Evolutionary conservation across 371 early-diverging fungal species (phyloP), one percentile per base, ranked within the genome.

Genomic region (Mucor circinelloides): DNA sequence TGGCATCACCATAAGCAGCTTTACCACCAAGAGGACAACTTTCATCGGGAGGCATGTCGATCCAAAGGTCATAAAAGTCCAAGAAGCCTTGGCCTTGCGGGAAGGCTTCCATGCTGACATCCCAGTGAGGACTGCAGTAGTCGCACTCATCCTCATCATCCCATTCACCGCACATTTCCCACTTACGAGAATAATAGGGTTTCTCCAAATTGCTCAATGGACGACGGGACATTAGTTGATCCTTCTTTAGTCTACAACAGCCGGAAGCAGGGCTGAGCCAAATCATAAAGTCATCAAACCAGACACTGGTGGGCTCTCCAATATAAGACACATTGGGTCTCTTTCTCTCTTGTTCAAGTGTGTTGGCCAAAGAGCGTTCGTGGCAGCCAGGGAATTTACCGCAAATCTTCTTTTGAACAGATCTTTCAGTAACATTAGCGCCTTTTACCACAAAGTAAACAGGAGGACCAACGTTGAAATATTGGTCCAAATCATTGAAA

Each of bases 391-490:
- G 72, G 64, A 91, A 89, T 40, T 89, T 76, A 27, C 89, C 91
- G 67, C 93, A 91, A 8, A 91, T 67, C 40, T 86, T 78, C 50
- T 85, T 74, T 56, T 90, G 89, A 8, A 80, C 85, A 2, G 68
- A 50, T 6, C 72, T 70, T n/a, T 79, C 73, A 0, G 87, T 89
- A 8, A 83, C 63, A 58, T 91, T 85, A 9, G 79, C 81, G 40
- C 70, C 82, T 42, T 78, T 78, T n/a, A 87, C 83, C 0, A 92
- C 91, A 80, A 91, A 93, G 58, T 91, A 93, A 3, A 92, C 90
- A 0, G 93, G 93, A 0, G 93, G 92, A 0, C 93, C 93, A 0
- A 89, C 84, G 28, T 85, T 77, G 64, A 93, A 89, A 61, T 91
- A 89, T 3, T 60, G 58, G 42, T 89, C 89, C 46, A 93, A 68